phyloP scores from a whole-genome alignment of 257 asterid genomes.

The Coffea canephora region DNA sequence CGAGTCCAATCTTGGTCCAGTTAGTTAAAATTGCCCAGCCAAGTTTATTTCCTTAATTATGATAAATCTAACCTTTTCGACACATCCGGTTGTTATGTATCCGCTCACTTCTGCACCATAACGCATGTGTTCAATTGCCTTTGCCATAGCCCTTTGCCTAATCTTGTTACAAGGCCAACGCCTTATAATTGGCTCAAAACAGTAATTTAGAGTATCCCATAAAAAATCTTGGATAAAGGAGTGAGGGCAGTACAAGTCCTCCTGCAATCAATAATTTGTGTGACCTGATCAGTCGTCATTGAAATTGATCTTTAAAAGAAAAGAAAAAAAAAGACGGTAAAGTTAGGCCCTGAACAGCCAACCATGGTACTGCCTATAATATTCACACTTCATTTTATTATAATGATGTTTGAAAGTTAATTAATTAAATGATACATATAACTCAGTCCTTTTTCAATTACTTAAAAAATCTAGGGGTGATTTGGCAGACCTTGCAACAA shows the following conservation, averaged over 20 bases:
- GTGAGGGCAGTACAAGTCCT: slow-evolving; percentile 67
- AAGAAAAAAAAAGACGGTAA: too few species aligned
- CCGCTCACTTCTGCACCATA: slow-evolving; percentile 56
- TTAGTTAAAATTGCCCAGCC: too few species aligned
- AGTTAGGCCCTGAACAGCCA: too few species aligned
- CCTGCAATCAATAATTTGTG: slow-evolving; percentile 30
- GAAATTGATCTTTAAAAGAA: too few species aligned
- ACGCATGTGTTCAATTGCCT: slow-evolving; percentile 59
- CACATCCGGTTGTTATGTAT: slow-evolving; percentile 61
- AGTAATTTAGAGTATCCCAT: slow-evolving; percentile 56
- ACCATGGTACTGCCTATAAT: too few species aligned
- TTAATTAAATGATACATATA: too few species aligned
- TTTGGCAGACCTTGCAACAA: slow-evolving; percentile 53
- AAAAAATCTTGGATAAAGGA: slow-evolving; percentile 57
- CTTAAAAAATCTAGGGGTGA: too few species aligned
- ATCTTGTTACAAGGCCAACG: slow-evolving; percentile 69
- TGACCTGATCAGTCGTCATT: neutral
- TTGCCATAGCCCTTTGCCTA: slow-evolving; percentile 51
- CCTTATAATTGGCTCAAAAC: slow-evolving; percentile 59
- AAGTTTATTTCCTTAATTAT: too few species aligned
- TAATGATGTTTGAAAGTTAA: too few species aligned
- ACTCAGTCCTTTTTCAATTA: too few species aligned
- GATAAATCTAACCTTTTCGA: slow-evolving; percentile 40
- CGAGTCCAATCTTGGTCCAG: too few species aligned
- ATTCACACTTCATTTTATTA: too few species aligned